phyloP scores from a whole-genome alignment of 176 grass and related monocot species.

The Paspalum notatum region DNA sequence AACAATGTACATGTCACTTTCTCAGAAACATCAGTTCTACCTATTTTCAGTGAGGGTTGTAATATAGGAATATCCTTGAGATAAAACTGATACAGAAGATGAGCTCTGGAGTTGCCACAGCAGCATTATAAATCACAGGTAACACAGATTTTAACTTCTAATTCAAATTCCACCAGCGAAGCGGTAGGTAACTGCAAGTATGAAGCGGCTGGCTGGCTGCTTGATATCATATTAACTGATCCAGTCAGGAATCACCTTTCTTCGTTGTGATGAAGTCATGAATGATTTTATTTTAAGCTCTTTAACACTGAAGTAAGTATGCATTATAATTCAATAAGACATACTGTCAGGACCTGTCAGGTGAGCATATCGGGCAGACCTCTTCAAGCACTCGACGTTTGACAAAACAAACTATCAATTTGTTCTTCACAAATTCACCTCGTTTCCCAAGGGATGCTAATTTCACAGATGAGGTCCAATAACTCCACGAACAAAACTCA shows the following conservation, averaged over 20 bases:
- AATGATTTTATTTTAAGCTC: background rate
- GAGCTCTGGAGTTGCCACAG: background rate
- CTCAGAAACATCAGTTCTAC: background rate
- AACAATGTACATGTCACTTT: background rate
- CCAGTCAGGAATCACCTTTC: background rate
- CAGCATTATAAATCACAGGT: background rate
- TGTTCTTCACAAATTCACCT: background rate
- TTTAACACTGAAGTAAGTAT: background rate
- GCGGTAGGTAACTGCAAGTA: background rate
- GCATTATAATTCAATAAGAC: background rate
- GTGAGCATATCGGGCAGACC: conserved; percentile 12
- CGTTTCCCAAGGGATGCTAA: background rate
- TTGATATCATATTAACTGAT: conserved; percentile 14
- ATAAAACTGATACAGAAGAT: background rate
- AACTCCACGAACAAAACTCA: background rate
- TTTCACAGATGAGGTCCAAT: background rate
- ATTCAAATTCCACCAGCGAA: conserved; percentile 2
- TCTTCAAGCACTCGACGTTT: background rate
- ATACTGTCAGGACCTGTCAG: background rate
- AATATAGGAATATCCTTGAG: conserved; percentile 2
- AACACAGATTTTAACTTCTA: background rate
- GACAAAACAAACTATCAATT: conserved; percentile 7
- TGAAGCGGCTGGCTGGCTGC: background rate
- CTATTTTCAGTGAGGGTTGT: background rate
- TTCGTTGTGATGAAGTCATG: background rate